Conservation (phyloP, 2,329 filamentous ascomycete genomes). For the Pseudogymnoascus sp. region DNA sequence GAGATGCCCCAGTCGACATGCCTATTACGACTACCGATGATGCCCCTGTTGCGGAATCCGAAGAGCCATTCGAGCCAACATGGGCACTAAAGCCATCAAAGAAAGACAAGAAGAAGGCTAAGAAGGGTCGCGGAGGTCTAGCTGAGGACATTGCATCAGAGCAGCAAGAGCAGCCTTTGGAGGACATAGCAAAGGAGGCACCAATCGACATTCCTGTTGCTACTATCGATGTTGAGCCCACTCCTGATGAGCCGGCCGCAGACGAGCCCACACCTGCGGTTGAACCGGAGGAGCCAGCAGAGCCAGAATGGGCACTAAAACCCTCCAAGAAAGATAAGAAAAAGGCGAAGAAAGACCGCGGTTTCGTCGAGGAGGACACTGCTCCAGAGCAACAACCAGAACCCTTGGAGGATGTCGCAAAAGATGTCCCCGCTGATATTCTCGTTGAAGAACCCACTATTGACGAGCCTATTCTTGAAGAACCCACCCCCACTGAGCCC, state of each 20-base stretch:
- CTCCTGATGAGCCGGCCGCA: neutral
- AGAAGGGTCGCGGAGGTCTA: neutral
- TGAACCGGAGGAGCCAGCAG: neutral
- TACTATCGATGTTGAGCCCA: neutral
- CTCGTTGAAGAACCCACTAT: neutral
- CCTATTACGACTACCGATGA: neutral
- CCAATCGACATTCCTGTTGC: neutral
- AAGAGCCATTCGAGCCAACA: constrained; percentile 17
- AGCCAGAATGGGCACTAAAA: neutral
- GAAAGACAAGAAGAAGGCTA: constrained; percentile 10
- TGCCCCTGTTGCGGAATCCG: constrained; percentile 2
- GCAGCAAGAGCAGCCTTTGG: neutral
- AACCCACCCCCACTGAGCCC: neutral
- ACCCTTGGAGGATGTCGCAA: neutral
- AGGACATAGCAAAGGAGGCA: neutral
- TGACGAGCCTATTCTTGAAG: neutral
- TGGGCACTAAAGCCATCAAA: constrained; percentile 2
- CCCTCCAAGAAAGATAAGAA: constrained; percentile 18
- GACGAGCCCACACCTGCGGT: neutral
- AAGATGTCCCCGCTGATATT: neutral
- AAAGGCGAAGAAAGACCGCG: constrained; percentile 30
- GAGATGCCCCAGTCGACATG: neutral
- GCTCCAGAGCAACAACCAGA: neutral
- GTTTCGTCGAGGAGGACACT: neutral
- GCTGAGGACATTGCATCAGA: neutral